A percentile compares a stretch with the other conserved stretches of the same genome.
phyloP scores from a whole-genome alignment of 2,329 filamentous ascomycete species.

The Xylariaceae sp. region DNA sequence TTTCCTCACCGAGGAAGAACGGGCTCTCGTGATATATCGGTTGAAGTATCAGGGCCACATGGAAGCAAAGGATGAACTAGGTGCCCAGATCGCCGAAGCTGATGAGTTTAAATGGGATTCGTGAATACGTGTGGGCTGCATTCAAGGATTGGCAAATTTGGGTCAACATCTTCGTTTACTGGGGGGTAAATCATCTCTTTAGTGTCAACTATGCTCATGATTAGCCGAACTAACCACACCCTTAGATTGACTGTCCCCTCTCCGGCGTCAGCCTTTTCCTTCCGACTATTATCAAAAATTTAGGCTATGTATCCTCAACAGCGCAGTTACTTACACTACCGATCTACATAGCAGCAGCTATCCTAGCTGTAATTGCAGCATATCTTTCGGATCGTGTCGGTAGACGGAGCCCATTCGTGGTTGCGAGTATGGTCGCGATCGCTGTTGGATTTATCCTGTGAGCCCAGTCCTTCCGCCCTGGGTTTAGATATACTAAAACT shows the following conservation, averaged over 20 bases:
- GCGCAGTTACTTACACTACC: slow-evolving; percentile 62
- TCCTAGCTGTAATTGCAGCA: slow-evolving; percentile 50
- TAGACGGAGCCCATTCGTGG: slow-evolving; percentile 52
- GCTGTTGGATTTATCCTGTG: slow-evolving; percentile 55
- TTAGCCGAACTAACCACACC: background rate
- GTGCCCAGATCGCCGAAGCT: slow-evolving; percentile 52
- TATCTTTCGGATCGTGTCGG: slow-evolving; percentile 52
- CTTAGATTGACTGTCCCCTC: slow-evolving; percentile 49
- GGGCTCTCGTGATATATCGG: slow-evolving; percentile 64
- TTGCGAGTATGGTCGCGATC: slow-evolving; percentile 50
- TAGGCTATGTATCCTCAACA: slow-evolving; percentile 53
- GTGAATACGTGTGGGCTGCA: slow-evolving; percentile 68
- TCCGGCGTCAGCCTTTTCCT: slow-evolving; percentile 57
- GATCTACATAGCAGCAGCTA: slow-evolving; percentile 61
- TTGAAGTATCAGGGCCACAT: slow-evolving; percentile 61
- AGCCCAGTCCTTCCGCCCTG: slow-evolving; percentile 14
- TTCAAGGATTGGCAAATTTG: slow-evolving; percentile 78
- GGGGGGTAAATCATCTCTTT: slow-evolving; percentile 51
- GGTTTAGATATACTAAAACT: slow-evolving; percentile 26
- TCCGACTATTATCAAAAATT: slow-evolving; percentile 58
- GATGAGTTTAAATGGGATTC: slow-evolving; percentile 74
- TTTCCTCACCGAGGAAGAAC: slow-evolving; percentile 69
- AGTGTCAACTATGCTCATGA: background rate
- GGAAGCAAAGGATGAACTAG: slow-evolving; percentile 36
- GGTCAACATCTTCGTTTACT: slow-evolving; percentile 57